These are phyloP conservation scores for Craspedostauros australis DNA, from an alignment of 108 stramenopile genomes.

Conservation along the genomic window DNA sequence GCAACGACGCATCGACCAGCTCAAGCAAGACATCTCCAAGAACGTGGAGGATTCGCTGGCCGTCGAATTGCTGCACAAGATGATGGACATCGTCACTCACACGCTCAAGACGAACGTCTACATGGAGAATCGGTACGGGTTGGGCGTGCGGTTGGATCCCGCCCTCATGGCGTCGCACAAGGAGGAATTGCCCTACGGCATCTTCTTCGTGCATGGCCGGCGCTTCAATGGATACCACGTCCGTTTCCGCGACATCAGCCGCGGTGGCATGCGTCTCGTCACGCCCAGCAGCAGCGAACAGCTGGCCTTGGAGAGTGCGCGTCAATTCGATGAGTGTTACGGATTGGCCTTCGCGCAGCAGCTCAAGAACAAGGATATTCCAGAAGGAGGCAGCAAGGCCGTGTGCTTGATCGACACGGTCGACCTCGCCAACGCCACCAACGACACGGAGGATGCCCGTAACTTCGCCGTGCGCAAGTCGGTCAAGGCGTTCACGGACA, in stretches of 20 bases:
- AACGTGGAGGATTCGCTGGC: constrained; percentile 80
- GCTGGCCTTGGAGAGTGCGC: constrained; percentile 84
- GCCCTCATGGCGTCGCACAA: constrained; percentile 54
- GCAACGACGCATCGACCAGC: constrained; percentile 36
- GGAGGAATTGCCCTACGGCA: constrained; percentile 78
- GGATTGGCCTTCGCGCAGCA: constrained; percentile 92
- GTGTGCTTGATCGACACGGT: constrained; percentile 86
- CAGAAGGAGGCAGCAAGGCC: constrained; percentile 97
- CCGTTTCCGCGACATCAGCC: constrained; percentile 94
- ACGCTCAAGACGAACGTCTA: constrained; percentile 91
- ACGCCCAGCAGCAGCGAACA: constrained; percentile 88
- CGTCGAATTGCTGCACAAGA: constrained; percentile 63
- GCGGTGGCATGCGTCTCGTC: constrained; percentile 94
- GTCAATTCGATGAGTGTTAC: constrained; percentile 95
- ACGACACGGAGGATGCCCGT: constrained; percentile 21
- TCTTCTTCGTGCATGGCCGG: constrained; percentile 91
- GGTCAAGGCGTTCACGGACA: constrained; percentile 94
- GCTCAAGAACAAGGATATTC: constrained; percentile 97
- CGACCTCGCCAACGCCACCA: constrained; percentile 42
- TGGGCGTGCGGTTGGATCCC: constrained; percentile 90
- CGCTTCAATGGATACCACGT: constrained; percentile 97
- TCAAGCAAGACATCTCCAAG: constrained; percentile 40
- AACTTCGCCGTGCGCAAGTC: constrained; percentile 89
- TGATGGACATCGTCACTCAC: constrained; percentile 82
- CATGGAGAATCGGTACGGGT: constrained; percentile 90